Conservation (phyloP, 257 asterid species). For the Handroanthus guayacan region DNA sequence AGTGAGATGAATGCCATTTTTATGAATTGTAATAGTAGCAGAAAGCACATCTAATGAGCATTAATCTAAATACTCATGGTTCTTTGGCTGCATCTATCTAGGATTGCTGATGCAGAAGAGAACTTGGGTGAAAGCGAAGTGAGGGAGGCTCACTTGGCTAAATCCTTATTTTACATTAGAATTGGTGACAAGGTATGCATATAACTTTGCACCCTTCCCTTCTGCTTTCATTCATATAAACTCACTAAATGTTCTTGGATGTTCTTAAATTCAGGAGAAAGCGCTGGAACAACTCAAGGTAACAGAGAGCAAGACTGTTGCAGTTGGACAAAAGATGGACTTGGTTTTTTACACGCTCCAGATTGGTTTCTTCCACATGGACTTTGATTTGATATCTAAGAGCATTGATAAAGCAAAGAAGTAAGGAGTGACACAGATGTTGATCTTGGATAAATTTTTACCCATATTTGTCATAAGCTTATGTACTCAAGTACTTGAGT, state of each 20-base stretch:
- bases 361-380: slow-evolving; percentile 75
- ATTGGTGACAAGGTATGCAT: slow-evolving; percentile 68
- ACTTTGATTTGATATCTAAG: slow-evolving; percentile 73
- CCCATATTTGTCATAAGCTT: background rate
- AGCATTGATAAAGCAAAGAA: slow-evolving; percentile 85
- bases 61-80: background rate
- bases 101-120: slow-evolving; percentile 90
- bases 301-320: slow-evolving; percentile 82
- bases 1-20: too few species aligned
- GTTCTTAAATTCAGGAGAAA: slow-evolving; percentile 56
- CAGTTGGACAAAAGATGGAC: slow-evolving; percentile 93
- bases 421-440: slow-evolving; percentile 39
- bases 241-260: background rate
- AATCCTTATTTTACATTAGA: slow-evolving; percentile 64
- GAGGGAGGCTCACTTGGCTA: slow-evolving; percentile 85
- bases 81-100: slow-evolving; percentile 39
- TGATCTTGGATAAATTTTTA: background rate
- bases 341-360: slow-evolving; percentile 68
- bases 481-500: background rate
- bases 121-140: slow-evolving; percentile 89
- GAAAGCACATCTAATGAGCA: too few species aligned
- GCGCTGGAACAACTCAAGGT: slow-evolving; percentile 82
- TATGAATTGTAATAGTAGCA: too few species aligned
- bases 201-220: background rate
- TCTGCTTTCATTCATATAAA: background rate